Conservation (phyloP, 441 rosid genomes). For the Pelargonium citronellum region DNA sequence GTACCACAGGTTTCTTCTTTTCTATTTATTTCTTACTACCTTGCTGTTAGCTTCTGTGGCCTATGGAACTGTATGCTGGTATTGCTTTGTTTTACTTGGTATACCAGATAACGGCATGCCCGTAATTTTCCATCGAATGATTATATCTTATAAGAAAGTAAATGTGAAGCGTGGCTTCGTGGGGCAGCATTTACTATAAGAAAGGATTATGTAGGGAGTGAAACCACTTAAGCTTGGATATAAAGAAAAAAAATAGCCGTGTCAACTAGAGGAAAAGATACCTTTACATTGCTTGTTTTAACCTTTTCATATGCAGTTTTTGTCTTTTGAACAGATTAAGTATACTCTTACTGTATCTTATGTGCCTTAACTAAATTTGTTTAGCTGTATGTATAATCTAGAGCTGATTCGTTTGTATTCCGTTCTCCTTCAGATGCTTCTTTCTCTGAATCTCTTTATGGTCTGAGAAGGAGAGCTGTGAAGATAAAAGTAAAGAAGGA, state of each 20-base stretch:
- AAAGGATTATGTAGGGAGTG: not conserved
- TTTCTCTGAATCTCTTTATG: conserved; percentile 89
- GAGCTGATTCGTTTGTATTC: conserved; percentile 12
- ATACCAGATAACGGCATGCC: not conserved
- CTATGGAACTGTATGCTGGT: not conserved
- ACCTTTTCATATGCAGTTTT: not conserved
- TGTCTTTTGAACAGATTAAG: not conserved
- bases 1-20: conserved; percentile 65
- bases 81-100: not conserved
- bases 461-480: conserved; percentile 82
- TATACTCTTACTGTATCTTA: not conserved
- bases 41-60: not conserved
- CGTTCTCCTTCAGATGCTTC: conserved; percentile 69
- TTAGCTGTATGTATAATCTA: not conserved
- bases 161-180: not conserved
- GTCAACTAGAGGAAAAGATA: not conserved
- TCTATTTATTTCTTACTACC: not conserved
- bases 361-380: not conserved
- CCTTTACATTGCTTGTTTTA: not conserved
- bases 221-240: not conserved
- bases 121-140: not conserved
- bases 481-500: conserved; percentile 49
- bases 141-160: not conserved
- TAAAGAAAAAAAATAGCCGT: not conserved
- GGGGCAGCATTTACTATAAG: not conserved